These are phyloP conservation scores for Apiospora arundinis DNA, from an alignment of 2,329 filamentous ascomycete species.

Conservation along the genomic window DNA sequence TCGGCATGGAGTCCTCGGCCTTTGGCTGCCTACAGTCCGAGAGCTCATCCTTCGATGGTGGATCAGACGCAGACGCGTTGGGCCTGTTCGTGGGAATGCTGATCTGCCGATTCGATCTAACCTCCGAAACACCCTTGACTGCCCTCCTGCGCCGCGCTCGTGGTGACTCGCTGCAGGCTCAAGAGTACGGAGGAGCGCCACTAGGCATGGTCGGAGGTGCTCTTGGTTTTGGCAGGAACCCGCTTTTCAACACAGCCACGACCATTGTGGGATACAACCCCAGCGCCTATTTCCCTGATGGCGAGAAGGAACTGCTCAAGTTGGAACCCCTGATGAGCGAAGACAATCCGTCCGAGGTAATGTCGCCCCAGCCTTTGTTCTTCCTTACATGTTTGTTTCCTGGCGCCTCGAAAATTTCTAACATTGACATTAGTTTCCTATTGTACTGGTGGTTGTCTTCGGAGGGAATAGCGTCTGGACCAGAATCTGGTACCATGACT, in stretches of 20 bases:
- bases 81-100: not conserved
- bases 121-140: not conserved
- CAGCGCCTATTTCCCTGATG: not conserved
- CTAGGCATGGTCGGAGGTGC: not conserved
- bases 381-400: too few relatives aligned
- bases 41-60: not conserved
- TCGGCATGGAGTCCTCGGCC: not conserved
- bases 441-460: not conserved
- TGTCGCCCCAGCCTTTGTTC: too few relatives aligned
- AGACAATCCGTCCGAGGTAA: slow-evolving; percentile 11
- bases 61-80: not conserved
- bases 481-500: not conserved
- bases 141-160: not conserved
- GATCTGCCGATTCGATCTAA: not conserved
- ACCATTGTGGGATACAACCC: not conserved
- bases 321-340: not conserved
- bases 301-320: not conserved
- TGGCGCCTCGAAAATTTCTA: too few relatives aligned
- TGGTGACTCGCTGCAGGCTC: not conserved
- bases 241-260: slow-evolving; percentile 4
- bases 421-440: too few relatives aligned
- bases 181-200: not conserved
- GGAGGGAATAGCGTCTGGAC: not conserved
- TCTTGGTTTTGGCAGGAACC: not conserved
- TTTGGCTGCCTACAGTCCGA: not conserved